A percentile compares a stretch with the other conserved stretches of the same genome.
phyloP scores from a whole-genome alignment of 2,329 filamentous ascomycete genomes.

The Xylariaceae sp. region DNA sequence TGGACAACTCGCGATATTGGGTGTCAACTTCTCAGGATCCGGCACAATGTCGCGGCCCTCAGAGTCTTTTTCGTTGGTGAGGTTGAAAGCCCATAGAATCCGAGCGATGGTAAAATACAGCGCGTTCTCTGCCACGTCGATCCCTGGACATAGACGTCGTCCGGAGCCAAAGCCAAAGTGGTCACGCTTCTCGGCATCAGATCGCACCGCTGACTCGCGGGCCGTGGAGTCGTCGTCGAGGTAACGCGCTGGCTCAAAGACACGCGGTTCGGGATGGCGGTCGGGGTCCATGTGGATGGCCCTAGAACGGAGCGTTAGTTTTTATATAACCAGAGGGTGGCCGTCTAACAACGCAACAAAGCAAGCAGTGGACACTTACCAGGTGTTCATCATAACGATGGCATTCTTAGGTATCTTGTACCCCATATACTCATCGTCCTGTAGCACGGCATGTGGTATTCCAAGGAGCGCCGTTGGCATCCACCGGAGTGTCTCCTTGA shows the following conservation, averaged over 20 bases:
- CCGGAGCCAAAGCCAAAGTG: conserved; percentile 29
- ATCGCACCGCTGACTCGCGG: conserved; percentile 32
- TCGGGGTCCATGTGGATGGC: conserved; percentile 44
- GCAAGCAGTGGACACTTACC: conserved; percentile 21
- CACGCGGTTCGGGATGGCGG: conserved; percentile 37
- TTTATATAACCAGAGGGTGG: no score
- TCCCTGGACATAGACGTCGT: conserved; percentile 47
- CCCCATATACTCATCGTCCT: conserved; percentile 37
- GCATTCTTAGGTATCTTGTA: conserved; percentile 41
- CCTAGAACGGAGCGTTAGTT: conserved; percentile 23
- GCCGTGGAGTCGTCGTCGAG: conserved; percentile 18
- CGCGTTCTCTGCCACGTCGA: conserved; percentile 29
- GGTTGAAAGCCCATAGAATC: conserved; percentile 46
- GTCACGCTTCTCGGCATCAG: conserved; percentile 26
- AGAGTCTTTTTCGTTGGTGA: conserved; percentile 15
- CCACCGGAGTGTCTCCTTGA: conserved; percentile 47
- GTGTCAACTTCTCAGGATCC: not conserved
- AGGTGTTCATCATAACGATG: conserved; percentile 39
- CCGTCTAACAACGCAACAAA: no score
- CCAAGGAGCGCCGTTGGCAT: conserved; percentile 36
- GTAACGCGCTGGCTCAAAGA: conserved; percentile 39
- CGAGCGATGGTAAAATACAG: conserved; percentile 37
- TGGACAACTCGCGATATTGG: not conserved
- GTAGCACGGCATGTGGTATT: conserved; percentile 35
- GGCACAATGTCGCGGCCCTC: not conserved